Evolutionary conservation across 208 protist genomes (phyloP).

Genomic region (Tritrichomonas foetus): DNA sequence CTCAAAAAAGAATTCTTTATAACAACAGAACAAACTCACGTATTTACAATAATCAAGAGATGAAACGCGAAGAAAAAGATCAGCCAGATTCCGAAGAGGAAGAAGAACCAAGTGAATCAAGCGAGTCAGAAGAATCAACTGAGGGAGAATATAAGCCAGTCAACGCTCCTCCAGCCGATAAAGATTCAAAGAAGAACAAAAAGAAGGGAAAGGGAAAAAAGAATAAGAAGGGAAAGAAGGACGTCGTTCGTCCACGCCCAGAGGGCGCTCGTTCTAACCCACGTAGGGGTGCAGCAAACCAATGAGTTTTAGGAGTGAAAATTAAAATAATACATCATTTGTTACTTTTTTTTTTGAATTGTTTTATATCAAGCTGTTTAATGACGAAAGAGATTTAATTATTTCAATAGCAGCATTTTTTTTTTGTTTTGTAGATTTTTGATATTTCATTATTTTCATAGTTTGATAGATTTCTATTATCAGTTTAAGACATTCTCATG

Average conservation of each 20-base stretch:
- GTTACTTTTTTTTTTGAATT: no score
- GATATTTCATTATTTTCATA: no score
- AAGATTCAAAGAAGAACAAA: background rate
- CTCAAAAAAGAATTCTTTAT: background rate
- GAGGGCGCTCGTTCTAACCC: background rate
- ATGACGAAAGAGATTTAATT: no score
- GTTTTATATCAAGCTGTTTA: no score
- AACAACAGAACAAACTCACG: background rate
- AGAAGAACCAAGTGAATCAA: background rate
- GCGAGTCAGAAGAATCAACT: background rate
- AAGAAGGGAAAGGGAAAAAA: background rate
- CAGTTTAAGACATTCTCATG: no score
- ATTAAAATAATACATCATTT: no score
- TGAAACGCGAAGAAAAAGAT: background rate
- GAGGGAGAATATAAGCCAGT: background rate
- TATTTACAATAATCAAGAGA: conserved; percentile 5
- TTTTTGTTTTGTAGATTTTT: no score
- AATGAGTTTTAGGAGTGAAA: no score
- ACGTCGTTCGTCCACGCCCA: background rate
- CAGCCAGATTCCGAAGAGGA: background rate
- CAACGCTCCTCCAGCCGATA: background rate
- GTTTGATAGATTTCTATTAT: no score
- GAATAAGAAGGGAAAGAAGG: background rate
- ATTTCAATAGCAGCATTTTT: no score
- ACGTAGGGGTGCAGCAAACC: background rate